Evolutionary conservation across 1,284 basidiomycete species (phyloP), one percentile per base, ranked within the genome.

Genomic region (Fomitopsis betulina): DNA sequence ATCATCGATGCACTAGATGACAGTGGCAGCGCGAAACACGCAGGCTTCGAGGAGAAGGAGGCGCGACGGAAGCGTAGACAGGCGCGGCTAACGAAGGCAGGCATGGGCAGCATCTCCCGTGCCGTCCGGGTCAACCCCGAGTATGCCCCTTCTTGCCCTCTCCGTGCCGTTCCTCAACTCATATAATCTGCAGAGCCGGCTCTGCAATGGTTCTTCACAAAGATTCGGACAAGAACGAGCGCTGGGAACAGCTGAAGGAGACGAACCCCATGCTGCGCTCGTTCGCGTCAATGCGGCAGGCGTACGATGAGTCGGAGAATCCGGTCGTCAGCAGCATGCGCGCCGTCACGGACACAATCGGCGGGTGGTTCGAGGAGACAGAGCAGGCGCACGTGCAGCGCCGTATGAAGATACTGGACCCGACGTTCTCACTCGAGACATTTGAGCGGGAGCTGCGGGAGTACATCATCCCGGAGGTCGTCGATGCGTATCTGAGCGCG

Each of bases 381-480:
- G 97, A 99, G 79, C 96, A 91, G 43, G 96, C 95, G 13, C 91
- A 92, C 70, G 97, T 99, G 25, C 87, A 92, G 68, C 83, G 93
- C 56, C 77, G 89, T 67, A 92, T 98, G 85, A 93, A 89, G 73
- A 72, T 80, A 38, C 78, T 97, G 67, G 97, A 99, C 71, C 94
- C 96, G 5, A 74, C 75, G 15, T 99, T 98, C 75, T 88, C 84
- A 55, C 83, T 91, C 67, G 96, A 98, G 70, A 73, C 76, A 21
- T 99, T 98, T 71, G 89, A 94, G 68, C 82, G 89, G 58, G 97
- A 99, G 70, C 73, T 99, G 62, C 79, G 96, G 63, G 97, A 99
- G 74, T 99, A 98, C 70, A 96, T 99, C 61, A 85, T 99, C 2
- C 97, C 97, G 0, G 97, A 99, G 72, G 85, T 99, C 6, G 93